These are phyloP conservation scores for Pseudotsuga menziesii DNA, from an alignment of 75 land plant species.

Conservation along the genomic window DNA sequence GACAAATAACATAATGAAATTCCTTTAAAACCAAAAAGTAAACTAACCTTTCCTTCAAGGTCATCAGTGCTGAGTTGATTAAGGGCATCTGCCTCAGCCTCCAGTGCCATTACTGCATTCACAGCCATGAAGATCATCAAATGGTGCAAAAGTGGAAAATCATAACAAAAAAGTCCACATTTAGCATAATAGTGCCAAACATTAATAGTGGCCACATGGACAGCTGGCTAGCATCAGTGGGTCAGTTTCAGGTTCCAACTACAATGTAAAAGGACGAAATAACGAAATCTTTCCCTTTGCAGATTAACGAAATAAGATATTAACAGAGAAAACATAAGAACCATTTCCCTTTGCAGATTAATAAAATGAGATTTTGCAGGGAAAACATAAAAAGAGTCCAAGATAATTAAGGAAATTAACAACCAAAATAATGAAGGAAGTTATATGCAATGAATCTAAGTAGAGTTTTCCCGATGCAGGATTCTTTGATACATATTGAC, in stretches of 20 bases:
- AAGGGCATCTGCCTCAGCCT: conserved; percentile 95
- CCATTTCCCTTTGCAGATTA: no score
- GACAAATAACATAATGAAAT: neutral
- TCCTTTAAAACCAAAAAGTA: neutral
- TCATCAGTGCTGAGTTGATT: conserved; percentile 85
- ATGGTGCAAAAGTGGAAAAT: neutral
- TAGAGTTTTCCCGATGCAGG: neutral
- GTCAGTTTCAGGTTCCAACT: neutral
- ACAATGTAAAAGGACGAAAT: neutral
- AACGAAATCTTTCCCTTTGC: neutral
- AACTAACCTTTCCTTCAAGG: conserved; percentile 90
- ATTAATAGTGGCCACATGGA: neutral
- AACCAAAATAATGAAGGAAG: neutral
- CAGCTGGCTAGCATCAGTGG: neutral
- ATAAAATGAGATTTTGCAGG: no score
- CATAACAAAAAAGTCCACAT: neutral
- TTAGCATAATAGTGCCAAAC: neutral
- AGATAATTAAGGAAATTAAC: neutral
- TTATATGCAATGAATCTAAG: neutral
- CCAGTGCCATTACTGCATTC: conserved; percentile 83
- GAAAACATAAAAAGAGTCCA: no score
- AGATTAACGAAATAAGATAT: neutral
- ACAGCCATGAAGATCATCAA: neutral
- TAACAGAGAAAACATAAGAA: neutral
- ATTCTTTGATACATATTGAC: neutral